Evolutionary conservation across 73 alveolate species (phyloP).

Genomic region (Paramecium sexaurelia): DNA sequence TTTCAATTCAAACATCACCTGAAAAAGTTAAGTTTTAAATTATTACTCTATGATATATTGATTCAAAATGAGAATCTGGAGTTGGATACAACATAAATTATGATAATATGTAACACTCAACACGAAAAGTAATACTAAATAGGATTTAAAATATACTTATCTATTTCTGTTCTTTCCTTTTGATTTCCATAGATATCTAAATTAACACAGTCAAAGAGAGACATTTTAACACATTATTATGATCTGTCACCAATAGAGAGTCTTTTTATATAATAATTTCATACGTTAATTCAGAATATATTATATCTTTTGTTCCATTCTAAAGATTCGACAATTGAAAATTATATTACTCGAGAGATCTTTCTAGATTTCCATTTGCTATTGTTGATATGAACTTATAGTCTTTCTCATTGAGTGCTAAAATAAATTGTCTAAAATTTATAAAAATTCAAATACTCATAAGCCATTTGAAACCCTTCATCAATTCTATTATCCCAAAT

Average conservation of each 20-base stretch:
- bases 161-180: neutral
- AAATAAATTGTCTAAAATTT: neutral
- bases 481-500: neutral
- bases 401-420: neutral
- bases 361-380: slow-evolving; percentile 7
- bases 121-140: neutral
- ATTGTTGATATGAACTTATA: neutral
- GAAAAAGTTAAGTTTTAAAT: neutral
- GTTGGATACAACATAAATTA: neutral
- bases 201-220: neutral
- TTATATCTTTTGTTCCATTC: slow-evolving; percentile 11
- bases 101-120: neutral
- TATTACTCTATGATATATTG: slow-evolving; percentile 19
- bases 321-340: neutral
- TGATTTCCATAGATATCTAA: neutral
- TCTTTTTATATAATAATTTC: neutral
- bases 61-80: neutral
- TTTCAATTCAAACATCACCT: neutral
- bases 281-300: neutral
- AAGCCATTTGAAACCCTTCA: slow-evolving; percentile 36
- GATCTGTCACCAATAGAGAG: neutral
- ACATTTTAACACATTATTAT: neutral
- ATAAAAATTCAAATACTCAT: neutral
- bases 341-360: neutral
- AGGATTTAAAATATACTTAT: neutral